Base-by-base conservation (phyloP, 257 asterid species). In the Anisodus acutangulus region DNA sequence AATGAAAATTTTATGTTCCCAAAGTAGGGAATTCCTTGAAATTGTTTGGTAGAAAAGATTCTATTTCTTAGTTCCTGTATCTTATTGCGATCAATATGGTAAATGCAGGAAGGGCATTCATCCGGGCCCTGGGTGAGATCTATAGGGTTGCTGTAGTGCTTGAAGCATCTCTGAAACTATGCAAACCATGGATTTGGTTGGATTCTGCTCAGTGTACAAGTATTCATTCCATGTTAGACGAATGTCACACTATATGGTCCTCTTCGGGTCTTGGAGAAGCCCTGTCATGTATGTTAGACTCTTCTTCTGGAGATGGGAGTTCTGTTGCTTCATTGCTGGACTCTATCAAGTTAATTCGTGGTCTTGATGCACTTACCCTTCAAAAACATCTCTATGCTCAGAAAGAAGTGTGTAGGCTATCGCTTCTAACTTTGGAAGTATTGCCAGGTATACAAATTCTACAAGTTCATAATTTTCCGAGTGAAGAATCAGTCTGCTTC, bases 41-140 rank as follows among this genome's bases (percentile, higher is more conserved):
- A 69, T 69, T 69, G 78, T 69, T 69, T 69, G 22, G 54, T 69
- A 41, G 54, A 64, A 9, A 53, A 26, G 26, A 53, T 22, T 78
- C 5, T 15, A 53, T 68, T 16, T 83, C 81, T 26, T 49, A 69
- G 80, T 55, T 71, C 43, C 11, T 1, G 76, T 59, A 4, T 49
- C 49, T 86, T 66, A 58, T 47, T 22, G 31, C 9, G 17, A 82
- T 31, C 35, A 31, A 31, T 31, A 31, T 31, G 35, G 35, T 88
- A 84, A 83, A 81, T 26, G 86, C 94, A 94, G 98, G 97, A 79
- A 90, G 85, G 88, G 84, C 72, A 68, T 93, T 89, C 86, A 68
- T 94, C 79, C 83, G 86, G 59, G 93, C 93, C 84, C 92, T 94
- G 39, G 97, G 93, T 80, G 97, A 93, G 93, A 91, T 94, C 83